Conservation (phyloP, 169 alveolate species). For the Plasmodium yoelii region DNA sequence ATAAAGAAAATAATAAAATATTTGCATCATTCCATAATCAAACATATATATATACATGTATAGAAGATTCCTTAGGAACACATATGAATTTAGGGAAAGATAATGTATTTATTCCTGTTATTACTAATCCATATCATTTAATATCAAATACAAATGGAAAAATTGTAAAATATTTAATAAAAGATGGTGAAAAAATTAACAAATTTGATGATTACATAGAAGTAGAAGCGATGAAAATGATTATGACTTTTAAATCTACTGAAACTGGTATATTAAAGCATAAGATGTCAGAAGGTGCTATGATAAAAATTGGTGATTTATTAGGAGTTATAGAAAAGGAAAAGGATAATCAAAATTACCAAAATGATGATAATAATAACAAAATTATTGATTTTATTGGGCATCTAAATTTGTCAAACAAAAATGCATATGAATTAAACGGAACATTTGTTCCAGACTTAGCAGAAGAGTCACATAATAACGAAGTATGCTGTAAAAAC, state of each 20-base stretch:
- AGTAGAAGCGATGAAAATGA: slow-evolving; percentile 90
- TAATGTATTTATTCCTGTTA: slow-evolving; percentile 51
- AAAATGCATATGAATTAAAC: slow-evolving; percentile 53
- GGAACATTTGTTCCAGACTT: neutral
- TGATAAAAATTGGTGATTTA: slow-evolving; percentile 84
- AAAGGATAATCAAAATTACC: slow-evolving; percentile 1
- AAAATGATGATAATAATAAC: slow-evolving; percentile 17
- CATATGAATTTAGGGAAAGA: slow-evolving; percentile 69
- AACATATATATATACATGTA: slow-evolving; percentile 60
- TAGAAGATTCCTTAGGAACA: slow-evolving; percentile 64
- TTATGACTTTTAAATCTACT: slow-evolving; percentile 84
- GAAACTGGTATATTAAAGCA: slow-evolving; percentile 84
- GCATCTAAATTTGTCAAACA: slow-evolving; percentile 72
- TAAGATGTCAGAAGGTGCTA: slow-evolving; percentile 85
- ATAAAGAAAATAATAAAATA: slow-evolving; percentile 54
- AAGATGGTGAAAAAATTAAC: slow-evolving; percentile 80
- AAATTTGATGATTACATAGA: slow-evolving; percentile 86
- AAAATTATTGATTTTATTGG: slow-evolving; percentile 26
- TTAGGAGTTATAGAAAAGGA: slow-evolving; percentile 76
- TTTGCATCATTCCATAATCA: slow-evolving; percentile 55
- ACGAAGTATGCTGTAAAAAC: too few species aligned
- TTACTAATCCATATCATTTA: slow-evolving; percentile 69
- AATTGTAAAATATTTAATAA: slow-evolving; percentile 80
- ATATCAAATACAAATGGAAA: slow-evolving; percentile 79
- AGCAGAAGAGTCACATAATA: too few species aligned